Evolutionary conservation across 805 yeast genomes (phyloP).

Genomic region (Wickerhamomyces alni): DNA sequence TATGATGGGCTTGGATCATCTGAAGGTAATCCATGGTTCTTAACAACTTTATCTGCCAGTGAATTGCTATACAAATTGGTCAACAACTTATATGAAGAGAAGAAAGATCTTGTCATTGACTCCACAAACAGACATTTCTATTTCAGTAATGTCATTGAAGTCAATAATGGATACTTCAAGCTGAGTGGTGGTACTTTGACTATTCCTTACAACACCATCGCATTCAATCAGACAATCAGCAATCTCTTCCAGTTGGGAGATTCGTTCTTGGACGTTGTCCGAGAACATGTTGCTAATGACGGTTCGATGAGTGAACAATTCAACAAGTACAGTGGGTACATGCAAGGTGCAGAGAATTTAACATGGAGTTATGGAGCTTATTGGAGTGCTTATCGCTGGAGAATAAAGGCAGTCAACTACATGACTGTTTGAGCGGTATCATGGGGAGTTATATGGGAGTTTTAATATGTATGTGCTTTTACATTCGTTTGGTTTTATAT

Average conservation of each 20-base stretch:
- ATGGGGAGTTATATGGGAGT: no score
- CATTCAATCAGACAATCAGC: slow-evolving; percentile 39
- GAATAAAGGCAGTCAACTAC: slow-evolving; percentile 32
- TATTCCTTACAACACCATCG: slow-evolving; percentile 28
- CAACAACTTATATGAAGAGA: slow-evolving; percentile 32
- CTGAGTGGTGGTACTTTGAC: slow-evolving; percentile 4
- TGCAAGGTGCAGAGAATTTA: slow-evolving; percentile 82
- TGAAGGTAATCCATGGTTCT: slow-evolving; percentile 94
- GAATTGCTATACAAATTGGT: slow-evolving; percentile 55
- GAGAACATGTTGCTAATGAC: slow-evolving; percentile 52
- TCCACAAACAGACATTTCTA: slow-evolving; percentile 27
- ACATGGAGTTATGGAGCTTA: slow-evolving; percentile 90
- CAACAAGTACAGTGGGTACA: slow-evolving; percentile 69
- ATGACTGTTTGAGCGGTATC: no score
- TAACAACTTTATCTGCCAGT: slow-evolving; percentile 65
- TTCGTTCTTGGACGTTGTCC: slow-evolving; percentile 54
- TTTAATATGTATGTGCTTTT: no score
- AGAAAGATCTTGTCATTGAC: slow-evolving; percentile 39
- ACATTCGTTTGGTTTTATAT: no score
- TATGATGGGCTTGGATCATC: slow-evolving; percentile 69
- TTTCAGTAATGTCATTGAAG: slow-evolving; percentile 21
- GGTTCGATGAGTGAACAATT: slow-evolving; percentile 89
- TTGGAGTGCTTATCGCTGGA: slow-evolving; percentile 64
- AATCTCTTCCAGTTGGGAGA: slow-evolving; percentile 55
- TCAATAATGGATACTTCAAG: not conserved